Evolutionary conservation across 352 stramenopile species (phyloP), one percentile per base, ranked within the genome.

Genomic region (Discostella stelligera): DNA sequence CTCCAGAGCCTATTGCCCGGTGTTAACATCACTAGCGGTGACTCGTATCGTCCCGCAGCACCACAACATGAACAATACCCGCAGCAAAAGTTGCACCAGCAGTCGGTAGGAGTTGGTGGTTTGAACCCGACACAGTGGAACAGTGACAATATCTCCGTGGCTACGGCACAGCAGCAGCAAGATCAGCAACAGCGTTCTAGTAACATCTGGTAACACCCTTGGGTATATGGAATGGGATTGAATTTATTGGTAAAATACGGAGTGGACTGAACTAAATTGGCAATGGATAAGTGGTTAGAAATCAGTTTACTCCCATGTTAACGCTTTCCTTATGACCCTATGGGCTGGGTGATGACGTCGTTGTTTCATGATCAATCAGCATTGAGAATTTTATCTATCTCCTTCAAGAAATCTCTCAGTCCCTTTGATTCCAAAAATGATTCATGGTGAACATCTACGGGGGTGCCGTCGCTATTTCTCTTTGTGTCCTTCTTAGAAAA

Each of bases 21-120:
- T 55, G 88, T 93, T 10, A 89, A 91, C 66, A 90, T 93, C 58
- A 93, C 88, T 3, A 90, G 81, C 75, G 86, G 88, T 23, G 81
- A 83, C 65, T 21, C 64, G 6, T 69, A 82, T 54, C 71, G 56
- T 53, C 68, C 64, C 48, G 63, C 67, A 27, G 66, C 74, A 21
- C 61, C 66, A 23, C 66, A 59, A 27, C 41, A 68, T 37, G 23
- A 46, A 11, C 21, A 49, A 32, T 39, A 66, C 7, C 30, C 56
- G 18, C 53, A 55, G 18, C 64, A 62, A 20, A 11, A 18, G 18
- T 7, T 48, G 50, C 64, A 56, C n/a, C 66, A 77, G 27, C 67
- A 77, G 62, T 56, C 72, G 18, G 76, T 83, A 53, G 73, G 66
- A 66, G 73, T 80, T 55, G 76, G 58, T 18, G 56, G 76, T 59